These are phyloP conservation scores for Backusella luteola DNA, from an alignment of 192 early-diverging fungal species.

Conservation along the genomic window DNA sequence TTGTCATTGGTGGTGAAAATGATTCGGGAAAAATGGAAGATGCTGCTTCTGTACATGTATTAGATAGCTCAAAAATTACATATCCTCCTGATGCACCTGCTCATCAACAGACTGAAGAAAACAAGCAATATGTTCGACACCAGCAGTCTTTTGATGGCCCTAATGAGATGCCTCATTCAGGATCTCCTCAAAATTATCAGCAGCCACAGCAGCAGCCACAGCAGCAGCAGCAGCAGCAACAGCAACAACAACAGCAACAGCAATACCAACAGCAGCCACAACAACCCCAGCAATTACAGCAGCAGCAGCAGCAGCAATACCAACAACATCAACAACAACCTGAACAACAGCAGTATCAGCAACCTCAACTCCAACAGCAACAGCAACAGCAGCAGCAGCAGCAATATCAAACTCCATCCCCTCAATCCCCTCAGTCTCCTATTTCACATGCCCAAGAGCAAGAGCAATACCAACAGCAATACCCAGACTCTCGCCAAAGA, in stretches of 20 bases:
- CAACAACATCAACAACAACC: background rate
- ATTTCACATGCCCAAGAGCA: background rate
- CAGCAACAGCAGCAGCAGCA: background rate
- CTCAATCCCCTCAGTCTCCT: background rate
- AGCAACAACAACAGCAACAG: background rate
- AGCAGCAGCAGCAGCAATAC: background rate
- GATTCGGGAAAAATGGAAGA: slow-evolving; percentile 40
- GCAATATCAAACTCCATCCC: background rate
- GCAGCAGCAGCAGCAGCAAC: background rate
- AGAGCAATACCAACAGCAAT: background rate
- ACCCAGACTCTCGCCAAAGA: slow-evolving; percentile 3
- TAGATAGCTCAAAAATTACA: slow-evolving; percentile 54
- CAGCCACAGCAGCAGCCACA: background rate
- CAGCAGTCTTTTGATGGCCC: background rate
- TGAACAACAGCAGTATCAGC: background rate
- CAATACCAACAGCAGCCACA: background rate
- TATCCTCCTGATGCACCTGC: slow-evolving; percentile 30
- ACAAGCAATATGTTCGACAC: background rate
- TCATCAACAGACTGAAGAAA: slow-evolving; percentile 3
- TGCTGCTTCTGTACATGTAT: slow-evolving; percentile 34
- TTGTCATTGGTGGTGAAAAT: slow-evolving; percentile 54
- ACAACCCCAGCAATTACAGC: background rate
- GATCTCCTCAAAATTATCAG: background rate
- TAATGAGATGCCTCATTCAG: background rate
- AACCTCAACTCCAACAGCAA: background rate